Base-by-base conservation (phyloP, 495 filamentous ascomycete genomes). In the Xylaria flabelliformis region DNA sequence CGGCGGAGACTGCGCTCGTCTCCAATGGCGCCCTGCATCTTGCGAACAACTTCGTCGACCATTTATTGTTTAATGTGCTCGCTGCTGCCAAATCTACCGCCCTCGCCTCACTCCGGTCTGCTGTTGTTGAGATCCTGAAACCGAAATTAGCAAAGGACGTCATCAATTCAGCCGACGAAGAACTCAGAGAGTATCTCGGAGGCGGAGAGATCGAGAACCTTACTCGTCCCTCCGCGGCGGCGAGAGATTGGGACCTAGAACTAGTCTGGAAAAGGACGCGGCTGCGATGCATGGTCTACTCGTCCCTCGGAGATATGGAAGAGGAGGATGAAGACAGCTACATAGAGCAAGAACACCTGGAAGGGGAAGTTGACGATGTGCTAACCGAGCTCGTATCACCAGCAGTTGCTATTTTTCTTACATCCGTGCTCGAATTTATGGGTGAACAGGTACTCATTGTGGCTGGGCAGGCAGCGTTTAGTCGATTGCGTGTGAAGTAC, bases 271-370 rank as follows among this genome's bases (percentile, higher is more conserved):
- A 94, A 80, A 87, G 95, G 64, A 95, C 94, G 1, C 91, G 97
- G 63, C 82, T 99, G 68, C 89, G 96, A 67, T 96, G 95, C 77
- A 98, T 99, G 97, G 95, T 98, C 21, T 98, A 98, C 79, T 98
- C 94, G 8, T 94, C 94, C 13, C 83, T 99, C 17, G 97, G 97
- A 32, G 96, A 99, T 76, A 90, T 99, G 88, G 97, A 99, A 80
- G 95, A 97, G 82, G 94, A 98, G 75, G 97, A 98, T 65, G 96
- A 99, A 79, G 94, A 97, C 77, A 90, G 89, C 73, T 93, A 90
- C 74, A 92, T 94, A 75, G 86, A 91, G 59, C 87, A 91, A 74
- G 92, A 94, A 44, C 86, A 90, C 53, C 85, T 92, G 6, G 85
- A 88, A 13, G 86, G 88, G 48, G 83, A 74, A 70, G 83, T 75